A percentile compares a stretch with the other conserved stretches of the same genome.
phyloP scores from a whole-genome alignment of 305 asterid species.

The Fraxinus paxiana region DNA sequence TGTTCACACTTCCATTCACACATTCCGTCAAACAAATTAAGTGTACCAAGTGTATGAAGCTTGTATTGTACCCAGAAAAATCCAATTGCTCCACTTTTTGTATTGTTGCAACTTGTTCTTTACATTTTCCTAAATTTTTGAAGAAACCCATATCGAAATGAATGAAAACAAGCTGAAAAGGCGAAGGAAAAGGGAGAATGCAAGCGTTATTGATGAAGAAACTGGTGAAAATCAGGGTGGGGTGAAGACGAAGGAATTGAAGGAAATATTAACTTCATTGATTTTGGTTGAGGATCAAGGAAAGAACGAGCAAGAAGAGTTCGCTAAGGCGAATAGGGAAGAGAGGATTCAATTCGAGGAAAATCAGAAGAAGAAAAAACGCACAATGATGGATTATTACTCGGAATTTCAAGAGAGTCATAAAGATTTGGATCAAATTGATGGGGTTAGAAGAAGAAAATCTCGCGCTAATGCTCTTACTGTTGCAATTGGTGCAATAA shows the following conservation, averaged over 20 bases:
- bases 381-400: conserved; percentile 9
- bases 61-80: neutral
- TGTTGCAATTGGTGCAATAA: conserved; percentile 29
- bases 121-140: neutral
- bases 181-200: conserved; percentile 23
- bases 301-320: neutral
- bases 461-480: conserved; percentile 34
- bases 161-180: conserved; percentile 42
- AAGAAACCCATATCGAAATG: conserved; percentile 34
- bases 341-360: conserved; percentile 9
- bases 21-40: conserved; percentile 42
- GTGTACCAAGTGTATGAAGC: conserved; percentile 27
- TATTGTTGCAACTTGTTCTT: neutral
- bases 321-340: neutral
- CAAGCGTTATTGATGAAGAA: conserved; percentile 15
- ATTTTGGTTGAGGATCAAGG: conserved; percentile 28
- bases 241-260: conserved; percentile 65
- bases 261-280: conserved; percentile 69
- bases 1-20: conserved; percentile 54
- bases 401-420: conserved; percentile 37
- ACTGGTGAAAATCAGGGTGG: conserved; percentile 33
- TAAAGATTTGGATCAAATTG: conserved; percentile 34
- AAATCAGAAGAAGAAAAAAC: neutral
- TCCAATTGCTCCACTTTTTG: neutral
- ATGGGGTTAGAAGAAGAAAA: conserved; percentile 49